Conservation (phyloP, 2,329 filamentous ascomycete species). For the Neobulgaria alba region DNA sequence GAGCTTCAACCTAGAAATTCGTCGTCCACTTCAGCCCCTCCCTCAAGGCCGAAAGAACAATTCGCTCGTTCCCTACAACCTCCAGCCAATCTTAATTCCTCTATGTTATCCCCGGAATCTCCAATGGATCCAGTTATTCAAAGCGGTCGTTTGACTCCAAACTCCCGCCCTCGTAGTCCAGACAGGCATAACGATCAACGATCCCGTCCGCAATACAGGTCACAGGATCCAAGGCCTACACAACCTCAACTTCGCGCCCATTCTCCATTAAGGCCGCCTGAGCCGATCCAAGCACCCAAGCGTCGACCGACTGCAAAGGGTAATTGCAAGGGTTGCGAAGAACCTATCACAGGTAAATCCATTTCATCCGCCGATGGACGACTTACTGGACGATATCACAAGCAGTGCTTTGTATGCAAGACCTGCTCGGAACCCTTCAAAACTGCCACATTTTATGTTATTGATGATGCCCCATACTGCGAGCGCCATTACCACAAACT, state of each 20-base stretch:
- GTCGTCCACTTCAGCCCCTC: constrained; percentile 24
- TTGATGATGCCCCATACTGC: constrained; percentile 81
- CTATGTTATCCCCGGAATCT: constrained; percentile 32
- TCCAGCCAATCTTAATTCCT: constrained; percentile 10
- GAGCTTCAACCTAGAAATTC: constrained; percentile 29
- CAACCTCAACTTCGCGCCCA: neutral
- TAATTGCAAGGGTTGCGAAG: constrained; percentile 73
- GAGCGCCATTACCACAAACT: constrained; percentile 86
- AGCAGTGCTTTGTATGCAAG: constrained; percentile 85
- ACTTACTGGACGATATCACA: constrained; percentile 89
- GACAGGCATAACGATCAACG: neutral
- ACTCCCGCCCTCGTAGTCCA: neutral
- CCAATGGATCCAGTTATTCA: constrained; percentile 39
- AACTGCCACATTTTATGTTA: constrained; percentile 87
- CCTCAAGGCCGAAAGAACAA: constrained; percentile 12
- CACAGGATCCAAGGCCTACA: neutral
- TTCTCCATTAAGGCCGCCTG: neutral
- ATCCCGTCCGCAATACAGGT: neutral
- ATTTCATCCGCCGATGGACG: constrained; percentile 89
- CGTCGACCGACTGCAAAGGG: constrained; percentile 34
- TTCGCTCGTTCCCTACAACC: constrained; percentile 9
- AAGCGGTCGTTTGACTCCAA: constrained; percentile 32
- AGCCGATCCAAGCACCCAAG: neutral
- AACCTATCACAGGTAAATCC: constrained; percentile 79
- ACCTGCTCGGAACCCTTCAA: constrained; percentile 75